Conservation (phyloP, 2,329 filamentous ascomycete genomes). For the Cercospora janseana region DNA sequence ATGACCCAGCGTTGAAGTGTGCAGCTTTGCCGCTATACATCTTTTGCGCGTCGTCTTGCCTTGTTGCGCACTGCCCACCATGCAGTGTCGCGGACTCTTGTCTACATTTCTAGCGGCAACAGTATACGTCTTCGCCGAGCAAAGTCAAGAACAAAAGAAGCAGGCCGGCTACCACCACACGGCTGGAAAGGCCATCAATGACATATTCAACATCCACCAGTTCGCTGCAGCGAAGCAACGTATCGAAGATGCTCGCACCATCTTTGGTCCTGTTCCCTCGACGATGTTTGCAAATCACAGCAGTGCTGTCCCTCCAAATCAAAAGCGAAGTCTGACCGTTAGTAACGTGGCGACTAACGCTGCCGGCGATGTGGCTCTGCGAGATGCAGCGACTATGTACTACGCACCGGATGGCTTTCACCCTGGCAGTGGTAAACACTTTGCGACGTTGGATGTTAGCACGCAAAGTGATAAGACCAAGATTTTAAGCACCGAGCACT, state of each 20-base stretch:
- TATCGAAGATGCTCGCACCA: neutral
- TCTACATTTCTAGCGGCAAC: too few species aligned
- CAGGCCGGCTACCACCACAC: too few species aligned
- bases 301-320: neutral
- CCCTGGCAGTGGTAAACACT: neutral
- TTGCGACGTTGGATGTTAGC: slow-evolving; percentile 6
- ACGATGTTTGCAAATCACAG: neutral
- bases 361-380: slow-evolving; percentile 8
- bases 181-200: too few species aligned
- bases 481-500: slow-evolving; percentile 6
- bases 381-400: slow-evolving; percentile 3
- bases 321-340: slow-evolving; percentile 5
- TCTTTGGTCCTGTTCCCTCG: slow-evolving; percentile 4
- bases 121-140: too few species aligned
- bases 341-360: neutral
- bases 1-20: too few species aligned
- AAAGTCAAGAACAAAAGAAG: too few species aligned
- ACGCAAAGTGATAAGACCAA: slow-evolving; percentile 6
- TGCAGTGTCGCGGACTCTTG: too few species aligned
- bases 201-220: too few species aligned
- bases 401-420: slow-evolving; percentile 1
- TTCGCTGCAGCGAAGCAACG: neutral
- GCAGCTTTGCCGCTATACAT: too few species aligned
- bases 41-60: too few species aligned
- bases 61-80: too few species aligned